Conservation (phyloP, 768 basidiomycete genomes). For the Daedalea quercina region DNA sequence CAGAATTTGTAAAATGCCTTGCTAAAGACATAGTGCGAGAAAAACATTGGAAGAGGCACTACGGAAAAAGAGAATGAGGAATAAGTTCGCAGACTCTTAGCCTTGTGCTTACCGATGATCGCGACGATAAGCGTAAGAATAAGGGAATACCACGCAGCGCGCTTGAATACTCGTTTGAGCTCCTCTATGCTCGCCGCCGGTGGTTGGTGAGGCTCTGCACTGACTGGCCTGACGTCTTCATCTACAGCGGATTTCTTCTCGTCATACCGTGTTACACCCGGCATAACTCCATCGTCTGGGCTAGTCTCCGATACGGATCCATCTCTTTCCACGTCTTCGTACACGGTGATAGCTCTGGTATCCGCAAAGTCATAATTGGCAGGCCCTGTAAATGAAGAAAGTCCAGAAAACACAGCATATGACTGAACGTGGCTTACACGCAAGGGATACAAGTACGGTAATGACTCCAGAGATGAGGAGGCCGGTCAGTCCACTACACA, state of each 20-base stretch:
- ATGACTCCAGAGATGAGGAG: constrained; percentile 25
- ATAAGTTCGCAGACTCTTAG: background rate
- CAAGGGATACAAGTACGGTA: constrained; percentile 24
- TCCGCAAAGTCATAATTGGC: constrained; percentile 28
- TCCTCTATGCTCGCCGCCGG: constrained; percentile 1
- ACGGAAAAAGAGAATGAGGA: background rate
- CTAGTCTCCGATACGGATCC: background rate
- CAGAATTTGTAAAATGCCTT: constrained; percentile 27
- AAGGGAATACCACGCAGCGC: constrained; percentile 25
- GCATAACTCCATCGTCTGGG: background rate
- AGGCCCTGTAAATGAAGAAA: constrained; percentile 19
- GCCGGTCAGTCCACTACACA: constrained; percentile 28
- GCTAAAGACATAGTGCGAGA: constrained; percentile 29
- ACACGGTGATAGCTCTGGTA: constrained; percentile 25
- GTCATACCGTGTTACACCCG: background rate
- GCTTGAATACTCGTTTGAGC: constrained; percentile 21
- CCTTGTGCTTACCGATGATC: constrained; percentile 21
- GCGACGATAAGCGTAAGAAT: constrained; percentile 21
- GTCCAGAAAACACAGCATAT: too few relatives aligned
- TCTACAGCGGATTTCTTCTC: background rate
- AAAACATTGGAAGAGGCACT: constrained; percentile 32
- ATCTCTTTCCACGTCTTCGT: constrained; percentile 11
- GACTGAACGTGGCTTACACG: too few relatives aligned
- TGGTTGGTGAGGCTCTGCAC: background rate
- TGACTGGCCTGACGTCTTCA: background rate